Conservation (phyloP, 257 asterid species). For the Nicotiana paniculata region DNA sequence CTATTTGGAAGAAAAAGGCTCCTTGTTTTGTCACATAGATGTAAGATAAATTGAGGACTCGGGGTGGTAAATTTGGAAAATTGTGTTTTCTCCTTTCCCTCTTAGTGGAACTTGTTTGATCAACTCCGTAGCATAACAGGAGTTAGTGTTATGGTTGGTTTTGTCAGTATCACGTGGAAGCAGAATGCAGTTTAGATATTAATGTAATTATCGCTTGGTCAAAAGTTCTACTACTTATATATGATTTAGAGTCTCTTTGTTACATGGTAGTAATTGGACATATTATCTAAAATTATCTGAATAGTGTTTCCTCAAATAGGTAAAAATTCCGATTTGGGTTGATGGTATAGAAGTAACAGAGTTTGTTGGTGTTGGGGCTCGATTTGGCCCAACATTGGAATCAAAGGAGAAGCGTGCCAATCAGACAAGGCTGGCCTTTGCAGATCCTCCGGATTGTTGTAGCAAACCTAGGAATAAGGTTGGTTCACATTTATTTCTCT, state of each 20-base stretch:
- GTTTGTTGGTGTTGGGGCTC: slow-evolving; percentile 96
- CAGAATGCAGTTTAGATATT: background rate
- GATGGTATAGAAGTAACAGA: slow-evolving; percentile 61
- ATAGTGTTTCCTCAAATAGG: slow-evolving; percentile 35
- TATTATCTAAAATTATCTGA: slow-evolving; percentile 11
- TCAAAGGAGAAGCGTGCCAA: slow-evolving; percentile 93
- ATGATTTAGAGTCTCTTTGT: background rate
- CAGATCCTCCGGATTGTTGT: slow-evolving; percentile 96
- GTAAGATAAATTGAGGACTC: background rate
- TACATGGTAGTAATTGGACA: background rate
- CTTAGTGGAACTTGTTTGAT: background rate
- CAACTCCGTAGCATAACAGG: background rate
- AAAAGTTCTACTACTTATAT: background rate
- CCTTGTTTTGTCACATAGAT: background rate
- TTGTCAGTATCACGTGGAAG: background rate
- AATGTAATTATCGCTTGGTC: background rate
- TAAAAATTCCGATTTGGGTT: slow-evolving; percentile 86
- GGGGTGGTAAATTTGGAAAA: background rate
- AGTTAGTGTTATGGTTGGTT: background rate
- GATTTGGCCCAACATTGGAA: slow-evolving; percentile 89
- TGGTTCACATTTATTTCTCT: slow-evolving; percentile 8
- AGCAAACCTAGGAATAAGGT: slow-evolving; percentile 75
- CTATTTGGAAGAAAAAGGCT: background rate
- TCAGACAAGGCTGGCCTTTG: slow-evolving; percentile 65
- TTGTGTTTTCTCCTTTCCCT: background rate